A percentile compares a stretch with the other conserved stretches of the same genome.
Evolutionary conservation across 140 eudicot species (phyloP).

Genomic region (Senecio squalidus): DNA sequence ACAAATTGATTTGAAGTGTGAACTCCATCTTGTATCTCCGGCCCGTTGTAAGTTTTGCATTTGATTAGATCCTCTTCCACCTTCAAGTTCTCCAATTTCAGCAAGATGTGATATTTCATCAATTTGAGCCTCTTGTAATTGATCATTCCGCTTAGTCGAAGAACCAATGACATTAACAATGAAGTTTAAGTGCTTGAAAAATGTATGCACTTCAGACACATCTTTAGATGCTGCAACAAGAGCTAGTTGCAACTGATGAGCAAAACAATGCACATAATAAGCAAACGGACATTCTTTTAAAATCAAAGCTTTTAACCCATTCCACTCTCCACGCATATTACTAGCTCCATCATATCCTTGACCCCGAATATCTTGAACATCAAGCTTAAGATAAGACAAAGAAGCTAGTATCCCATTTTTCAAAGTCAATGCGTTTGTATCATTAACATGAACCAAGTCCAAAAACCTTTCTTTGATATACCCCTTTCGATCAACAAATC

Average conservation of each 20-base stretch:
- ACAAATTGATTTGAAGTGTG: neutral
- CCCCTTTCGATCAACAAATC: neutral
- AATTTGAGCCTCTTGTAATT: neutral
- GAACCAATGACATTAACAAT: neutral
- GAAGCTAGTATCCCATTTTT: neutral
- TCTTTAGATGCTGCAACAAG: neutral
- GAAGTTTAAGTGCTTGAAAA: neutral
- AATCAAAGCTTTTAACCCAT: neutral
- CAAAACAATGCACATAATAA: neutral
- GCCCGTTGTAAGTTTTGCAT: neutral
- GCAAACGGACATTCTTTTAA: neutral
- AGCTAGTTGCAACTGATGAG: conserved; percentile 1
- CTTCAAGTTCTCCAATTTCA: neutral
- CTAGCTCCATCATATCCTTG: neutral
- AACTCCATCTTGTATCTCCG: neutral
- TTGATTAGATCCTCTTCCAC: neutral
- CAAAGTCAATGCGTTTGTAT: neutral
- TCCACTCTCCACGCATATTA: neutral
- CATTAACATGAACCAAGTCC: neutral
- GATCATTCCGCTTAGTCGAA: neutral
- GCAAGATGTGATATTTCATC: neutral
- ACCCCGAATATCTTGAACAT: neutral
- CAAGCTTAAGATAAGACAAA: neutral
- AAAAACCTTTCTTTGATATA: neutral
- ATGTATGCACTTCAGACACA: neutral